These are phyloP conservation scores for Ilex asprella DNA, from an alignment of 257 asterid genomes.

Conservation along the genomic window DNA sequence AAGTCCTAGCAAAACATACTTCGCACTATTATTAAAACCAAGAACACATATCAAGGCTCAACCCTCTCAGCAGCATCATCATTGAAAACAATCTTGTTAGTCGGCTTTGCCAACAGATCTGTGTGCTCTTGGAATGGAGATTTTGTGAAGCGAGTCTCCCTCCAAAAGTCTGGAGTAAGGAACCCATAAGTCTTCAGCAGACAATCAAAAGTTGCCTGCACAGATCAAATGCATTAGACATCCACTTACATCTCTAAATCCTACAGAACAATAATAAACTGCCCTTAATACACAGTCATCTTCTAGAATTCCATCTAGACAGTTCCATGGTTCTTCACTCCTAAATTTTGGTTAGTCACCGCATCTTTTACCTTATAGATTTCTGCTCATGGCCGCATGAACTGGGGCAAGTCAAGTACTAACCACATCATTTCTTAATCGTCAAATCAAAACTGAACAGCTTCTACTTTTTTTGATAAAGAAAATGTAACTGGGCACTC, in stretches of 20 bases:
- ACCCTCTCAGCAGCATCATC: conserved; percentile 17
- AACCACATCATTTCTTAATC: too few species aligned
- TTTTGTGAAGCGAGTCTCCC: conserved; percentile 44
- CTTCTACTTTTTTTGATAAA: too few species aligned
- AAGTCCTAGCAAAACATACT: too few species aligned
- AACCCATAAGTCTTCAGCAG: conserved; percentile 68
- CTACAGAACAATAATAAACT: conserved; percentile 29
- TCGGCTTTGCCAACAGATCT: conserved; percentile 47
- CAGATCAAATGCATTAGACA: background rate
- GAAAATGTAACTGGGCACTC: too few species aligned
- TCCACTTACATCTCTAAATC: conserved; percentile 37
- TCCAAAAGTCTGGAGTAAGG: conserved; percentile 80
- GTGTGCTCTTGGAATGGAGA: conserved; percentile 60
- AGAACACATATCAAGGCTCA: background rate
- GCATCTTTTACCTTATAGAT: too few species aligned
- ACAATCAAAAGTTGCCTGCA: conserved; percentile 72
- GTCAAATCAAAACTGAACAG: too few species aligned
- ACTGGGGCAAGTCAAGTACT: too few species aligned
- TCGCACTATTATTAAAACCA: too few species aligned
- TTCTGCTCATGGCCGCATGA: too few species aligned
- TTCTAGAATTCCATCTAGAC: too few species aligned
- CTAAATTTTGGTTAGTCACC: too few species aligned
- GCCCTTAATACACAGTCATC: conserved; percentile 5
- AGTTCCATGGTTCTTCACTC: too few species aligned
- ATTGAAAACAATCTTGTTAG: conserved; percentile 33